Conservation (phyloP, 106 monocot genomes). For the Chionographis japonica region DNA sequence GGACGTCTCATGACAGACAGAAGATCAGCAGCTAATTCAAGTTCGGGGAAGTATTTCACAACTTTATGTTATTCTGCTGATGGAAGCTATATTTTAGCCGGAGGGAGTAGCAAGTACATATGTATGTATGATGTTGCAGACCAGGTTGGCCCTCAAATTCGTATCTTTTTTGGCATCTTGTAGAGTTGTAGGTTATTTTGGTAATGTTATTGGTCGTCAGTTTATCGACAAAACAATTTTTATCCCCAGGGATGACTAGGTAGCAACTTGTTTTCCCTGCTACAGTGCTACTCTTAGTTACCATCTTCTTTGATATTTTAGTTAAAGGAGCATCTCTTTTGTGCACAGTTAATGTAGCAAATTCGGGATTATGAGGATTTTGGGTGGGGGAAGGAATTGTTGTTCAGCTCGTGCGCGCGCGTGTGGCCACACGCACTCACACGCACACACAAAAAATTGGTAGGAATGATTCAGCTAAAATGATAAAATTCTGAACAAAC, state of each 20-base stretch:
- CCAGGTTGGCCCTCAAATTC: conserved; percentile 49
- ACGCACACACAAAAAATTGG: no score
- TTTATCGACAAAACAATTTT: neutral
- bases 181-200: neutral
- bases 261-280: no score
- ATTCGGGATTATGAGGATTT: no score
- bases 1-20: conserved; percentile 95
- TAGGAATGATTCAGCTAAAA: no score
- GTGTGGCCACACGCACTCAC: no score
- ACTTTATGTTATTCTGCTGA: conserved; percentile 94
- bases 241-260: neutral
- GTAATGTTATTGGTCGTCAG: neutral
- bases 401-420: no score
- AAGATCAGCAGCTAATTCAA: conserved; percentile 77
- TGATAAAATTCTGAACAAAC: no score
- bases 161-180: neutral
- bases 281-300: no score
- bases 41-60: conserved; percentile 88
- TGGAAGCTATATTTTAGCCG: conserved; percentile 95
- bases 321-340: no score
- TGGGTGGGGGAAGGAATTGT: no score
- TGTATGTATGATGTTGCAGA: conserved; percentile 99
- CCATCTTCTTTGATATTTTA: no score
- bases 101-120: conserved; percentile 91
- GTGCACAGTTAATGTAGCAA: no score